phyloP scores from a whole-genome alignment of 495 filamentous ascomycete genomes.

The Aspergillus nanangensis region DNA sequence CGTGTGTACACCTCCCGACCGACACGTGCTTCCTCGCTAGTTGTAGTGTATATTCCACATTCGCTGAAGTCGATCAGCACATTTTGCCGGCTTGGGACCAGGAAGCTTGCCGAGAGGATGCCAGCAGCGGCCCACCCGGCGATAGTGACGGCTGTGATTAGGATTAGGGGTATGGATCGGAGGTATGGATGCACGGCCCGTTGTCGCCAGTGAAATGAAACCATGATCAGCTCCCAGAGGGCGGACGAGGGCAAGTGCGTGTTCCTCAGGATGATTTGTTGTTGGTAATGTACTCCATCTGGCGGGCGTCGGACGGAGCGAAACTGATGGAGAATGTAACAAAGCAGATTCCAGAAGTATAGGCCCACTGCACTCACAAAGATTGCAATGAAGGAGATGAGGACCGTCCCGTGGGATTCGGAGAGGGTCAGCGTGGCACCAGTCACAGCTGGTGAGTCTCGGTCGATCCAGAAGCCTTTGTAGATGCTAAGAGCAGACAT shows the following conservation, averaged over 20 bases:
- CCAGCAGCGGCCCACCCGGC: background rate
- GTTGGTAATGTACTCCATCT: background rate
- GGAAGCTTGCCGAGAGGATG: background rate
- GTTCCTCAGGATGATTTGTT: constrained; percentile 4
- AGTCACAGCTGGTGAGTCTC: background rate
- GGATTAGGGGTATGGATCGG: background rate
- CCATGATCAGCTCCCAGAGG: background rate
- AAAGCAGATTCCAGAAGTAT: background rate
- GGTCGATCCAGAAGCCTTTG: background rate
- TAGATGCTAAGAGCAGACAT: background rate
- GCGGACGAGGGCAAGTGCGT: background rate
- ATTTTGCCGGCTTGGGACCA: background rate
- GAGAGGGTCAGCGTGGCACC: background rate
- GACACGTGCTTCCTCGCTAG: background rate
- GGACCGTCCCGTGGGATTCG: background rate
- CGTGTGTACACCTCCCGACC: background rate
- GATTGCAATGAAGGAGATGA: background rate
- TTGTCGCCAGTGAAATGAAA: background rate
- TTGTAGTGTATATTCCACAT: background rate
- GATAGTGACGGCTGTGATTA: background rate
- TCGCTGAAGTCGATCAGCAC: background rate
- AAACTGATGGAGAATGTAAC: background rate
- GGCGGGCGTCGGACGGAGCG: background rate
- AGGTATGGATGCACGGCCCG: background rate
- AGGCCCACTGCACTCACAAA: background rate